phyloP scores from a whole-genome alignment of 2,329 filamentous ascomycete genomes.

The Cylindrodendrum hubeiense region DNA sequence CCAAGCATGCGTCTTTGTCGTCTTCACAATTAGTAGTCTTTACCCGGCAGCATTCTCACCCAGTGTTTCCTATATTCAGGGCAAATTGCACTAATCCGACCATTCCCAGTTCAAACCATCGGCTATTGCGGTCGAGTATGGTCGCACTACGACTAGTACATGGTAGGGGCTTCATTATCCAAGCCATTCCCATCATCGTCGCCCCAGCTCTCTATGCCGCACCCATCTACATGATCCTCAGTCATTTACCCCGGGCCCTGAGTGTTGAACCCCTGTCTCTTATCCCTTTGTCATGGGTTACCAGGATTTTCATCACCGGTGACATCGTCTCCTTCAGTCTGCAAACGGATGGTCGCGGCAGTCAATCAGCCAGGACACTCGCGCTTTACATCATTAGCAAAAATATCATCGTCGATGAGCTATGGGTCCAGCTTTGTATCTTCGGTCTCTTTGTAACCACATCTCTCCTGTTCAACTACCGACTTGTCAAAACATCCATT shows the following conservation, averaged over 20 bases:
- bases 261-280: conserved; percentile 50
- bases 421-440: conserved; percentile 68
- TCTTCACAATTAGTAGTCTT: conserved; percentile 60
- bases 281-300: conserved; percentile 57
- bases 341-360: conserved; percentile 60
- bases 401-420: conserved; percentile 66
- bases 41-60: conserved; percentile 52
- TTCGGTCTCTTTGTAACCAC: conserved; percentile 52
- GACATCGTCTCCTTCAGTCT: conserved; percentile 66
- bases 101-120: conserved; percentile 55
- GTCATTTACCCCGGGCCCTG: conserved; percentile 56
- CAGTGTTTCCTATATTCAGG: background rate
- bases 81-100: no score
- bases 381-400: conserved; percentile 51
- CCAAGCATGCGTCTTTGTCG: conserved; percentile 63
- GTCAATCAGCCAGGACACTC: conserved; percentile 41
- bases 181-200: conserved; percentile 58
- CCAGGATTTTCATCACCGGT: conserved; percentile 66
- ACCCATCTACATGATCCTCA: conserved; percentile 64
- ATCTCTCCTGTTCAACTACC: conserved; percentile 1
- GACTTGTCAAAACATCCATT: background rate
- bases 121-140: conserved; percentile 48
- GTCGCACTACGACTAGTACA: conserved; percentile 9
- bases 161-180: conserved; percentile 41
- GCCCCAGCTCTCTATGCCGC: conserved; percentile 62